Base-by-base conservation (phyloP, 495 filamentous ascomycete species). In the Talaromyces trachyspermus region DNA sequence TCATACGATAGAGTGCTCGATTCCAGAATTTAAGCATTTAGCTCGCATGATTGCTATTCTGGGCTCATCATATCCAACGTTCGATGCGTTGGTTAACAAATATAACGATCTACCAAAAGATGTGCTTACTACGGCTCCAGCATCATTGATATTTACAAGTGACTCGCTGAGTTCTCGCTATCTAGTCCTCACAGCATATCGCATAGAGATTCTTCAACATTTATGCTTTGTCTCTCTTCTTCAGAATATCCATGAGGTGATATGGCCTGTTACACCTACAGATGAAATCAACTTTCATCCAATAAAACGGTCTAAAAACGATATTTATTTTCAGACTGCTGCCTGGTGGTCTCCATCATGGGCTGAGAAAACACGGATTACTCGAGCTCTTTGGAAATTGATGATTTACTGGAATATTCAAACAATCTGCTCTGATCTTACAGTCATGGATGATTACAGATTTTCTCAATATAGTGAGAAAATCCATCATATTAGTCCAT, bases 341-440 rank as follows among this genome's bases (percentile, higher is more conserved):
- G 25, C 25, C 27, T 32, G 17, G 25, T 45, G 17, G 42, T n/a
- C 42, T 32, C 26, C 42, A 4, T 45, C 42, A 30, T 10, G 15
- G 15, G 11, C 14, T 23, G 42, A 45, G 22, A 45, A 30, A 33
- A 20, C 10, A 15, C 42, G 42, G 2, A 33, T 45, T 12, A 33
- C 12, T 4, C n/a, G 25, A 45, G 25, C 25, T 2, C 17, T 20
- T n/a, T 45, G 42, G 42, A 45, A 45, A 22, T 8, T 33, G 42
- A 45, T 45, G 42, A 22, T 45, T 23, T 45, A 45, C 19, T 45
- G 42, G 42, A 45, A 45, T 14, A 45, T 33, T 14, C 25, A 12
- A 11, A 8, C 29, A 8, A 12, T 33, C 29, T 30, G 15, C 23
- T 9, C 17, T 5, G 11, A 18, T 8, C 1, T 23, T 12, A 23